These are phyloP conservation scores for Carex sylvatica DNA, from an alignment of 202 grass and related monocot genomes.

Conservation along the genomic window DNA sequence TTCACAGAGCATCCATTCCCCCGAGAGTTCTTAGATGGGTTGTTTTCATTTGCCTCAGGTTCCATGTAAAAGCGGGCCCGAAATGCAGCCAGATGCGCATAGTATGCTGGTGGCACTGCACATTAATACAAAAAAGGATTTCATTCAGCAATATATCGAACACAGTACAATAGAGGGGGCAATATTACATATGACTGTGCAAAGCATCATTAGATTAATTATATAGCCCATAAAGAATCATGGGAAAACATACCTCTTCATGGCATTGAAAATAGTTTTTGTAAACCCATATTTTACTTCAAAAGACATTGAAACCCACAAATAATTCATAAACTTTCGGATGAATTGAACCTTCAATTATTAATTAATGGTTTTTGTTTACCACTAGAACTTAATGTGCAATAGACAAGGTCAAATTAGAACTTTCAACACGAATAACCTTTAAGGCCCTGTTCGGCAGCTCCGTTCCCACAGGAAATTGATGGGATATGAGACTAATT, in stretches of 20 bases:
- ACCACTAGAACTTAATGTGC: neutral
- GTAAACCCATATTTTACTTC: neutral
- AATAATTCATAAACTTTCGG: neutral
- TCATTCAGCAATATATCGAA: neutral
- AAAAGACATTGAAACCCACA: neutral
- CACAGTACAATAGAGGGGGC: neutral
- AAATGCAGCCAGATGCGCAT: constrained; percentile 90
- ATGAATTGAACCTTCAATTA: neutral
- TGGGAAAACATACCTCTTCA: neutral
- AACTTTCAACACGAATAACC: neutral
- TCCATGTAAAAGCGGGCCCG: constrained; percentile 96
- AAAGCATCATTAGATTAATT: neutral
- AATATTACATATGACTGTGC: neutral
- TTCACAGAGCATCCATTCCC: constrained; percentile 60
- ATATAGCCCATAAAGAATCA: neutral
- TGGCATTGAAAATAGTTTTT: neutral
- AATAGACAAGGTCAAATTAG: neutral
- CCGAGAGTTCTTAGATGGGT: constrained; percentile 44
- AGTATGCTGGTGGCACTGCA: constrained; percentile 90
- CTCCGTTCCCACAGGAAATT: no score
- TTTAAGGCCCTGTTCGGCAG: neutral
- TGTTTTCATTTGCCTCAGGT: constrained; percentile 58
- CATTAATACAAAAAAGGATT: neutral
- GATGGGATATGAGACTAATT: no score
- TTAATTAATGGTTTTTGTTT: neutral